Evolutionary conservation across 345 rosid species (phyloP).

Genomic region (Salix koriyanagi): DNA sequence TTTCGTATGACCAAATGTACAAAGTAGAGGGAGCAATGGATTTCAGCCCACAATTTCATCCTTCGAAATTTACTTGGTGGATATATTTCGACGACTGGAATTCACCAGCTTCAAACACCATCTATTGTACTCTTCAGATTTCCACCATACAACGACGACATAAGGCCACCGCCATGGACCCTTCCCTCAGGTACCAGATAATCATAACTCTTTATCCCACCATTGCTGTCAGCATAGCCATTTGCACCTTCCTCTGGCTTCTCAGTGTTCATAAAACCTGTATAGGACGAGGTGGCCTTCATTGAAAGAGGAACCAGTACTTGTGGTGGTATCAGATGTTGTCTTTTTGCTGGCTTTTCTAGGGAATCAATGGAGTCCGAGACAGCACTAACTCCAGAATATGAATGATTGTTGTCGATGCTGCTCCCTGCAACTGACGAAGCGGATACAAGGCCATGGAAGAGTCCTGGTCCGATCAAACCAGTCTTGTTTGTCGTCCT

Average conservation of each 20-base stretch:
- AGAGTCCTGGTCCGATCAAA: slow-evolving; percentile 71
- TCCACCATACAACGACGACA: slow-evolving; percentile 79
- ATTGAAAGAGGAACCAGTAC: slow-evolving; percentile 85
- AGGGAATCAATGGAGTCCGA: slow-evolving; percentile 64
- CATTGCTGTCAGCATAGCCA: slow-evolving; percentile 11
- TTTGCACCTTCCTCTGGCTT: slow-evolving; percentile 36
- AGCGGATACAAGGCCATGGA: slow-evolving; percentile 77
- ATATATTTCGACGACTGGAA: slow-evolving; percentile 6
- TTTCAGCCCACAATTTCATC: slow-evolving; percentile 21
- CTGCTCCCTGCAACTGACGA: slow-evolving; percentile 49
- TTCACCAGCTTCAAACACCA: slow-evolving; percentile 38
- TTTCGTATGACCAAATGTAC: no score
- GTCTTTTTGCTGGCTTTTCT: slow-evolving; percentile 49
- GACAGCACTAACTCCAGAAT: slow-evolving; percentile 52
- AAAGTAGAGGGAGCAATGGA: no score
- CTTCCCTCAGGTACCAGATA: slow-evolving; percentile 83
- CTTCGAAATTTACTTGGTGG: background rate
- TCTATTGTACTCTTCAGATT: slow-evolving; percentile 53
- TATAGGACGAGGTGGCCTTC: slow-evolving; percentile 54
- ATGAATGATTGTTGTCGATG: slow-evolving; percentile 47
- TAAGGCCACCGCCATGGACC: slow-evolving; percentile 90
- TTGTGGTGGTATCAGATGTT: slow-evolving; percentile 71
- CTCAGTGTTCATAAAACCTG: slow-evolving; percentile 33
- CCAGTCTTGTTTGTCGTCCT: slow-evolving; percentile 44
- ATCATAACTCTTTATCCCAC: slow-evolving; percentile 40